Percentiles rank a stretch among this genome's conserved stretches.
Evolutionary conservation across 2,329 filamentous ascomycete genomes (phyloP).

Genomic region (Hymenoscyphus scutula): DNA sequence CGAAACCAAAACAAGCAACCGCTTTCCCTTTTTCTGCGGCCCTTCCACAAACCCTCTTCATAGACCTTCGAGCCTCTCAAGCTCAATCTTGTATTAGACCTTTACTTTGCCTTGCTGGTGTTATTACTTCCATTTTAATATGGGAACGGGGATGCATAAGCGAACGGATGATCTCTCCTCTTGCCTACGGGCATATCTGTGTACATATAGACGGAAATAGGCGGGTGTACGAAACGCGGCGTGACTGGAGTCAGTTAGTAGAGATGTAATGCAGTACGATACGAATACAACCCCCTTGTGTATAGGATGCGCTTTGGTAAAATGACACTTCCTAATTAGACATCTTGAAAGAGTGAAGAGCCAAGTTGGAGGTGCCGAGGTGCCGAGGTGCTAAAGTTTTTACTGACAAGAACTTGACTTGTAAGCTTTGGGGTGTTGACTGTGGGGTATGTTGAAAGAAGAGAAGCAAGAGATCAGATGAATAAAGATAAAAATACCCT

Average conservation of each 20-base stretch:
- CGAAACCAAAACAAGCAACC: conserved; percentile 7
- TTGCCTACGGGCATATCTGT: conserved; percentile 28
- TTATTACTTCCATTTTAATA: conserved; percentile 33
- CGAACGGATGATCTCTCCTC: conserved; percentile 39
- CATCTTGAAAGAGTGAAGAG: no score
- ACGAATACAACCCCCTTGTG: no score
- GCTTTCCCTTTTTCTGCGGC: conserved; percentile 6
- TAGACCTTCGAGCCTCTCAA: conserved; percentile 18
- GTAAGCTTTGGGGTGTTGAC: no score
- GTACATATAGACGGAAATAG: conserved; percentile 36
- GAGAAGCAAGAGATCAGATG: no score
- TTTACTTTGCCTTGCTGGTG: conserved; percentile 31
- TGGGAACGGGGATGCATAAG: conserved; percentile 36
- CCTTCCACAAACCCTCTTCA: conserved; percentile 10
- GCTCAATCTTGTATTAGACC: conserved; percentile 33
- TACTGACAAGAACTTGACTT: no score
- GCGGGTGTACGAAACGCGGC: conserved; percentile 24
- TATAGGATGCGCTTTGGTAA: no score
- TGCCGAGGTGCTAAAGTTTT: no score
- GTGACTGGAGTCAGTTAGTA: conserved; percentile 22
- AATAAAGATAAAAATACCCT: no score
- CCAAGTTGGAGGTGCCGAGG: no score
- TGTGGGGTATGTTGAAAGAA: no score
- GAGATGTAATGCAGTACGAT: conserved; percentile 4
- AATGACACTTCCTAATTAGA: no score